Percentiles rank a stretch among this genome's conserved stretches.
phyloP scores from a whole-genome alignment of 2,329 filamentous ascomycete species.

The Raffaelea albimanens region DNA sequence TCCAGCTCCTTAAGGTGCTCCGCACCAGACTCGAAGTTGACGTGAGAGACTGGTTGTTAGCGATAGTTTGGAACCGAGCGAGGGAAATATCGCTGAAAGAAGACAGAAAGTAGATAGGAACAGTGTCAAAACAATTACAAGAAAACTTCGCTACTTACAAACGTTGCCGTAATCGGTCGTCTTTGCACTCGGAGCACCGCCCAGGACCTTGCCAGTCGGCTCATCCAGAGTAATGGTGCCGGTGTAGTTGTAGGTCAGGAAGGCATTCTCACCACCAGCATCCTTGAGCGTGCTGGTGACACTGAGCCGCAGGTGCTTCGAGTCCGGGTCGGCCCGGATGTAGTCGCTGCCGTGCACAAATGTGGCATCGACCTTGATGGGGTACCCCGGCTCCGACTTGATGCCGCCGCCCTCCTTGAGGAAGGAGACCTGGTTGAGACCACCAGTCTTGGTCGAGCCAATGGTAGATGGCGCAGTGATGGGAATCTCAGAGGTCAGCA shows the following conservation, averaged over 20 bases:
- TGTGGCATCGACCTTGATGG: constrained; percentile 25
- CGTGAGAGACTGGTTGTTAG: constrained; percentile 20
- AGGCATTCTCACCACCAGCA: constrained; percentile 18
- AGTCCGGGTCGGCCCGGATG: constrained; percentile 27
- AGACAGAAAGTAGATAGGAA: background rate
- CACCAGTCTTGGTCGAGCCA: constrained; percentile 19
- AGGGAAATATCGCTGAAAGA: background rate
- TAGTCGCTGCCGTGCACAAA: constrained; percentile 31
- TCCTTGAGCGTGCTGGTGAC: constrained; percentile 27
- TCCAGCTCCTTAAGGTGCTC: constrained; percentile 25
- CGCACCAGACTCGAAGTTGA: constrained; percentile 27
- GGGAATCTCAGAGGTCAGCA: constrained; percentile 13
- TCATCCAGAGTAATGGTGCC: constrained; percentile 23
- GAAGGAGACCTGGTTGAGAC: constrained; percentile 21
- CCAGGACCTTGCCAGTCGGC: constrained; percentile 22
- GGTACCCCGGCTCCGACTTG: constrained; percentile 26
- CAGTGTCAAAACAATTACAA: background rate
- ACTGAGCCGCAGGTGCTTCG: constrained; percentile 26
- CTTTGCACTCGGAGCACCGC: constrained; percentile 22
- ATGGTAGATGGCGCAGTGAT: constrained; percentile 19
- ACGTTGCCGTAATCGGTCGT: constrained; percentile 29
- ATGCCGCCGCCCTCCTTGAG: constrained; percentile 20
- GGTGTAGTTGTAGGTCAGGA: constrained; percentile 27
- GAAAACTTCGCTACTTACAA: constrained; percentile 23
- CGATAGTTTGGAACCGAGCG: too few relatives aligned